A percentile compares a stretch with the other conserved stretches of the same genome.
Conservation (phyloP, 1,284 basidiomycete genomes). For the Vanrija humicola region DNA sequence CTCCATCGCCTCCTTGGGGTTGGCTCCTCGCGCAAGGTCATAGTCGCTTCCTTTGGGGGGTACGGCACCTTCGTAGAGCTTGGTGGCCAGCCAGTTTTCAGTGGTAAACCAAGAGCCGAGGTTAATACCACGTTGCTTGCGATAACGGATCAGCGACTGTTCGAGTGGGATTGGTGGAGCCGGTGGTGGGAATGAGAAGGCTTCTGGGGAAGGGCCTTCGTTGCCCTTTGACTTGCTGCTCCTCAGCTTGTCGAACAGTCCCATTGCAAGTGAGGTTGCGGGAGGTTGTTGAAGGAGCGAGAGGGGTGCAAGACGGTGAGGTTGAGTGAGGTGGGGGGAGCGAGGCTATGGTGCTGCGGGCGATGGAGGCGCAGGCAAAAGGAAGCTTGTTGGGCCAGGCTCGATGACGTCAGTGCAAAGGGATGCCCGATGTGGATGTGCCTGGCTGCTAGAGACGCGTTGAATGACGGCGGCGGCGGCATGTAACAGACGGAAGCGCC, state of each 20-base stretch:
- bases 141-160: constrained; percentile 56
- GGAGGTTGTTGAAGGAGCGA: background rate
- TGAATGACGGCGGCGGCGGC: no score
- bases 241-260: constrained; percentile 44
- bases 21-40: constrained; percentile 63
- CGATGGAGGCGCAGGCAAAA: no score
- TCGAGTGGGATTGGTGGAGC: constrained; percentile 16
- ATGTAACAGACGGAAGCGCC: no score
- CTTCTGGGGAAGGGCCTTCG: background rate
- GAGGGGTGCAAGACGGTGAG: background rate
- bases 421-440: no score
- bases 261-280: constrained; percentile 26
- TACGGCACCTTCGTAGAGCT: constrained; percentile 50
- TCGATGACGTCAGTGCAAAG: no score
- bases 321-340: background rate
- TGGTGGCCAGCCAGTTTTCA: constrained; percentile 65
- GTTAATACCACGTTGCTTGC: constrained; percentile 77
- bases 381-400: no score
- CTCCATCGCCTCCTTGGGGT: constrained; percentile 60
- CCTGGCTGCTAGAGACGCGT: no score
- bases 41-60: constrained; percentile 56
- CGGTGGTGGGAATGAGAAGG: constrained; percentile 9
- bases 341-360: no score
- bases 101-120: constrained; percentile 70
- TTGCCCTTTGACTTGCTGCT: constrained; percentile 22